Evolutionary conservation across 805 yeast genomes (phyloP).

Genomic region (Teunomyces pallodes): DNA sequence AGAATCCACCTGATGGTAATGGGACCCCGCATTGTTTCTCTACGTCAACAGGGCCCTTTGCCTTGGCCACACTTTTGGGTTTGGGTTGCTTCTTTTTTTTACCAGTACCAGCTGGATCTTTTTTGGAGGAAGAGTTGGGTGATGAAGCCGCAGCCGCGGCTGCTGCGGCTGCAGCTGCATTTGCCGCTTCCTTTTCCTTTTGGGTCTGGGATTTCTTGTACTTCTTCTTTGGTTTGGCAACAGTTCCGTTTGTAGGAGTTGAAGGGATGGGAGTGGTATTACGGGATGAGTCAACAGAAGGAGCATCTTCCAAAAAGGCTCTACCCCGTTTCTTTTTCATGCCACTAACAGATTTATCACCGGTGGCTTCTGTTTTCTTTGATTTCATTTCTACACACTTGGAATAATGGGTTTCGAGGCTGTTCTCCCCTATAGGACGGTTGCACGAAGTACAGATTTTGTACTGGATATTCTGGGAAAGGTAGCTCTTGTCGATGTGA

Average conservation of each 20-base stretch:
- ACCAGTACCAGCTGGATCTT: constrained; percentile 8
- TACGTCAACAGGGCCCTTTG: constrained; percentile 84
- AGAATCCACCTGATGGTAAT: constrained; percentile 88
- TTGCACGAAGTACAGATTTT: constrained; percentile 39
- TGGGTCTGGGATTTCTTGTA: constrained; percentile 44
- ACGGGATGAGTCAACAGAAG: constrained; percentile 40
- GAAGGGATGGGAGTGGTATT: constrained; percentile 37
- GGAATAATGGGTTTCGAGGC: constrained; percentile 28
- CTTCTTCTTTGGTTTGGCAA: constrained; percentile 38
- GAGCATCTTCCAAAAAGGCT: constrained; percentile 32
- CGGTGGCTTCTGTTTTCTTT: constrained; percentile 14
- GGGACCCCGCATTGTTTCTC: constrained; percentile 96
- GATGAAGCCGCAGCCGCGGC: constrained; percentile 26
- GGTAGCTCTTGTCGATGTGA: constrained; percentile 24
- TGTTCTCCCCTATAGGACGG: constrained; percentile 40
- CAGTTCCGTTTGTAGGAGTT: constrained; percentile 14
- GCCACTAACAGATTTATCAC: constrained; percentile 12
- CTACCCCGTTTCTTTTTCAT: constrained; percentile 28
- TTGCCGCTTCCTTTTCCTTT: constrained; percentile 45
- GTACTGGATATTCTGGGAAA: constrained; percentile 34
- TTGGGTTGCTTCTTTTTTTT: constrained; percentile 35
- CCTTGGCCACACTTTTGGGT: constrained; percentile 48
- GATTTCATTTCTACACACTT: constrained; percentile 39
- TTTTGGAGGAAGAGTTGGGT: constrained; percentile 4
- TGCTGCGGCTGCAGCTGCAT: constrained; percentile 46